Base-by-base conservation (phyloP, 345 rosid species). In the Carallia brachiata region DNA sequence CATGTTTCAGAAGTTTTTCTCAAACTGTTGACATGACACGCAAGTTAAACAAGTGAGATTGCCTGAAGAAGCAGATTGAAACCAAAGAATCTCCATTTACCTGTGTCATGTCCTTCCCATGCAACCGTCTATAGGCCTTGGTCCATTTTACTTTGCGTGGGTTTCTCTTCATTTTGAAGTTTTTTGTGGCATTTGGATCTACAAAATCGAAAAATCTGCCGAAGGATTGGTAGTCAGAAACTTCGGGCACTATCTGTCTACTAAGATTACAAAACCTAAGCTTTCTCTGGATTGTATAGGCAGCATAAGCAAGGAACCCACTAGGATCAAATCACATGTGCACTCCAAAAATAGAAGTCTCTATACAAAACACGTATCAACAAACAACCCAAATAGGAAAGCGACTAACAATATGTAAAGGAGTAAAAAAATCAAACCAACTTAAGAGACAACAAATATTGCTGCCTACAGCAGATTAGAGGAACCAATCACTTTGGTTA, bases 101-200 rank as follows among this genome's bases (percentile, higher is more conserved):
- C 91, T 89, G 88, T 53, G 99, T 92, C 98, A 92, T 92, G 78
- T 96, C 97, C 78, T 96, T 96, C 18, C 97, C 96, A 6, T 85
- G 92, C 66, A 89, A 67, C 3, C 86, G 83, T 82, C 97, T 85
- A 59, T 80, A 90, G 66, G 94, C 97, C 87, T 95, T 92, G 62
- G 98, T 90, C 98, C 98, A 95, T 72, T 92, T 92, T 8, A 95
- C 94, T 73, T 95, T 92, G 52, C 97, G 89, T 4, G 98, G 99
- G 76, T 92, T 96, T 73, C 98, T 95, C 89, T 95, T 96, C 99
- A 92, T 96, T 81, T 96, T 96, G 69, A 93, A 89, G 75, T 87
- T 92, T 92, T 77, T 92, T 90, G 75, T 92, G 96, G 80, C 96
- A 90, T 75, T 88, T 87, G 9, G 93, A 93, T 80, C 97, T 80